Conservation (phyloP, 108 stramenopile genomes). For the Cylindrotheca closterium region DNA sequence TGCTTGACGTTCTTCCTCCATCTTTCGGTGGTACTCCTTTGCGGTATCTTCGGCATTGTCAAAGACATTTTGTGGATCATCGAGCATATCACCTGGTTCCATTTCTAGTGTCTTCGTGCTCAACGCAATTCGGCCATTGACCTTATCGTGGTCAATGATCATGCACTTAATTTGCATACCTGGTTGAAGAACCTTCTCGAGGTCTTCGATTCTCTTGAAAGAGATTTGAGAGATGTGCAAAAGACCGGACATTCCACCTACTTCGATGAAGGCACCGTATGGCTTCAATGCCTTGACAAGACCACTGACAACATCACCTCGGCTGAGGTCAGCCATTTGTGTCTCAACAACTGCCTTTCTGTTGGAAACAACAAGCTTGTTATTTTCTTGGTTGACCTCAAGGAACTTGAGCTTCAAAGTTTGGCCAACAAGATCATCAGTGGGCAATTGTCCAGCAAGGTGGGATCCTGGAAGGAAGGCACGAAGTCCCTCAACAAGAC, state of each 20-base stretch:
- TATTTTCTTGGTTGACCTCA: conserved; percentile 90
- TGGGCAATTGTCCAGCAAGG: conserved; percentile 81
- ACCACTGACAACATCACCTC: conserved; percentile 92
- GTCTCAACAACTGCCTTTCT: conserved; percentile 90
- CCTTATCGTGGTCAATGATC: conserved; percentile 98
- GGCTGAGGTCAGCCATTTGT: conserved; percentile 89
- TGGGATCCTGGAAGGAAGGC: conserved; percentile 97
- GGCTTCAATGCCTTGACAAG: conserved; percentile 95
- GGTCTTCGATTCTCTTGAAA: conserved; percentile 94
- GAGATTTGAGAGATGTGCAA: conserved; percentile 98
- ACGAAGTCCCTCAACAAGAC: conserved; percentile 87
- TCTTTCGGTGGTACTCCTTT: conserved; percentile 79
- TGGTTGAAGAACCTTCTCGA: conserved; percentile 86
- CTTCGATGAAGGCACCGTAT: conserved; percentile 97
- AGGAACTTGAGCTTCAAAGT: conserved; percentile 89
- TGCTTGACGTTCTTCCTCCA: conserved; percentile 93
- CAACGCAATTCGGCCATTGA: conserved; percentile 93
- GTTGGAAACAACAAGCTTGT: conserved; percentile 95
- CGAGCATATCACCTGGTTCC: conserved; percentile 96
- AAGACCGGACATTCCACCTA: conserved; percentile 94
- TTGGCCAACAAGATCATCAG: conserved; percentile 87
- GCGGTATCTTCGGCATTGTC: conserved; percentile 91
- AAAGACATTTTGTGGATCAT: conserved; percentile 83
- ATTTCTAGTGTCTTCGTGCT: conserved; percentile 96
- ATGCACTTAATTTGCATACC: conserved; percentile 95